Conservation (phyloP, 2,329 filamentous ascomycete species). For the Fusarium sp. region DNA sequence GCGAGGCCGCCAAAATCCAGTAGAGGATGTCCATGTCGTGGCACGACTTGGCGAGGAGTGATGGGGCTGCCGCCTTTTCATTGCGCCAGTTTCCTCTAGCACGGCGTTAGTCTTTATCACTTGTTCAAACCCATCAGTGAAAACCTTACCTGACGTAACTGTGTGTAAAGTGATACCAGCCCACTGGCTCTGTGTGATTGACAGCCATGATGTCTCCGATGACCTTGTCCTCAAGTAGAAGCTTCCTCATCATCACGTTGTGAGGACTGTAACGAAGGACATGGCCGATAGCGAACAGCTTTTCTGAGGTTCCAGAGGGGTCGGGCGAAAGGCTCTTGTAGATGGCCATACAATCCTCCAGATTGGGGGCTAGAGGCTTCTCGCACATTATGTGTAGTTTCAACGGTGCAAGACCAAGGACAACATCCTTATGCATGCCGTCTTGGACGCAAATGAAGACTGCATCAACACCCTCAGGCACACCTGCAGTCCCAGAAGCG, state of each 20-base stretch:
- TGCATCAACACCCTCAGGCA: neutral
- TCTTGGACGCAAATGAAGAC: neutral
- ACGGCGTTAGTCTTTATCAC: neutral
- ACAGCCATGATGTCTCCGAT: neutral
- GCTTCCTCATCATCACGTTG: neutral
- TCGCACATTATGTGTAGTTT: neutral
- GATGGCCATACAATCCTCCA: neutral
- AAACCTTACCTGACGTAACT: neutral
- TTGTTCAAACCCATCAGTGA: fast-evolving
- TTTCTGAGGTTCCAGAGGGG: neutral
- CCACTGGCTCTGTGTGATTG: neutral
- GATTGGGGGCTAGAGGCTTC: neutral
- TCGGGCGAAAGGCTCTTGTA: neutral
- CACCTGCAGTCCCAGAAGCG: neutral
- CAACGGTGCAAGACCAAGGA: neutral
- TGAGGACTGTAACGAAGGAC: neutral
- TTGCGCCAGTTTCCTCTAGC: neutral
- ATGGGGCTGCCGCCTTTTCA: neutral
- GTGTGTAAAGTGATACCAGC: neutral
- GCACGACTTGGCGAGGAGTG: neutral
- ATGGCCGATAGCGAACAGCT: neutral
- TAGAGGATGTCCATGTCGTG: neutral
- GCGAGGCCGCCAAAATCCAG: neutral
- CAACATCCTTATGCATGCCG: neutral
- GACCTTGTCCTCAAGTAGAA: neutral